Conservation (phyloP, 176 grass and related monocot species). For the Triticum dicoccoides region DNA sequence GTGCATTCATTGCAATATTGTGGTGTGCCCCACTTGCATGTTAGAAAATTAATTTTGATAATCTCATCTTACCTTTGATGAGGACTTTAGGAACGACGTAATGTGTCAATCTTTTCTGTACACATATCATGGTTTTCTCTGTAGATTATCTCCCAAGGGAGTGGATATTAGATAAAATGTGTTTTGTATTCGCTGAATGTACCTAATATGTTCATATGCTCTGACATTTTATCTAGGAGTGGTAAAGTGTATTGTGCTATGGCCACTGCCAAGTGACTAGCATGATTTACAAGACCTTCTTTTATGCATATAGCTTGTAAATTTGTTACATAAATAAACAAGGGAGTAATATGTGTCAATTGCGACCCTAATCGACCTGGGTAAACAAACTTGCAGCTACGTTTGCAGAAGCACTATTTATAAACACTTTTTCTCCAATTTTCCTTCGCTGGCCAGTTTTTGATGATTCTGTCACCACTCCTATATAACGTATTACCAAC, state of each 20-base stretch:
- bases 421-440: not conserved
- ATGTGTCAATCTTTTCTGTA: not conserved
- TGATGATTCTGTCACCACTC: not conserved
- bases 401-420: not conserved
- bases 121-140: not conserved
- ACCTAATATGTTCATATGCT: not conserved
- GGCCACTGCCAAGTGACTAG: not conserved
- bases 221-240: not conserved
- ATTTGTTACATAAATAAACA: not conserved
- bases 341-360: not conserved
- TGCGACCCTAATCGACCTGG: not conserved
- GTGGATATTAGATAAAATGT: slow-evolving; percentile 10
- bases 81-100: not conserved
- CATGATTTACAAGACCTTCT: not conserved
- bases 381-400: not conserved
- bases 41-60: not conserved
- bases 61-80: not conserved
- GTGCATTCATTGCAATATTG: slow-evolving; percentile 12
- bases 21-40: not conserved
- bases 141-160: not conserved
- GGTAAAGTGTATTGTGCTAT: not conserved
- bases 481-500: slow-evolving; percentile 9
- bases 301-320: not conserved
- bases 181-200: not conserved
- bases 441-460: not conserved